Percentiles rank a stretch among this genome's conserved stretches.
Evolutionary conservation across 805 yeast genomes (phyloP).

Genomic region (Sungouiella thailandica): DNA sequence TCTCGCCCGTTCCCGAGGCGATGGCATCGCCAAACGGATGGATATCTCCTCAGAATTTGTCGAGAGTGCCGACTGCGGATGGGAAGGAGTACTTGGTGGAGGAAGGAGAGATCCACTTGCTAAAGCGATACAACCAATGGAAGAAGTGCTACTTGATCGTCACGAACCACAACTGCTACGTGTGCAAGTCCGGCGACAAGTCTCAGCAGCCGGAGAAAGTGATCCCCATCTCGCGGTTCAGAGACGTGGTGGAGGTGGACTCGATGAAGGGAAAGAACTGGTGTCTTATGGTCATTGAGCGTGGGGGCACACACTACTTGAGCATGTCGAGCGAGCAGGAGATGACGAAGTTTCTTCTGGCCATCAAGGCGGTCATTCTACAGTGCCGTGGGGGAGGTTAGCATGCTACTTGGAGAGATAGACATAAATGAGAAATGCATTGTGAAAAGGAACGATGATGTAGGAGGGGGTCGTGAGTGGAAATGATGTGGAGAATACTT

Average conservation of each 20-base stretch:
- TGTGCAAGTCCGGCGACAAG: constrained; percentile 30
- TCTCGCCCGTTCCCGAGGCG: constrained; percentile 4
- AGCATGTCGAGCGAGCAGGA: constrained; percentile 44
- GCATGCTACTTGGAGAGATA: constrained; percentile 5
- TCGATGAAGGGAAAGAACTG: constrained; percentile 37
- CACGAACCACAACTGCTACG: constrained; percentile 35
- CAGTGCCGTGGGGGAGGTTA: constrained; percentile 12
- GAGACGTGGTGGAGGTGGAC: constrained; percentile 49
- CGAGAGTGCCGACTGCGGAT: neutral
- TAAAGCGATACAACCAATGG: constrained; percentile 46
- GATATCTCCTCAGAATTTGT: too few species aligned
- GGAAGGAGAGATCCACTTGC: constrained; percentile 37
- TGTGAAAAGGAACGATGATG: constrained; percentile 4
- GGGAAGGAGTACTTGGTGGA: constrained; percentile 25
- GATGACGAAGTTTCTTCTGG: constrained; percentile 44
- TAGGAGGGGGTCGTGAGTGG: neutral
- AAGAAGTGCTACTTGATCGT: constrained; percentile 37
- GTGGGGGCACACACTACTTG: constrained; percentile 39
- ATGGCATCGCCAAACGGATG: too few species aligned
- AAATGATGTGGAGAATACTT: too few species aligned
- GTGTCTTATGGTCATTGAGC: constrained; percentile 46
- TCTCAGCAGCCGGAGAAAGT: constrained; percentile 21
- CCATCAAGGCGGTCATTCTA: constrained; percentile 32
- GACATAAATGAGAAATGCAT: too few species aligned
- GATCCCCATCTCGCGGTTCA: constrained; percentile 26